These are phyloP conservation scores for Pichia sp. DNA, from an alignment of 1,139 yeast species.

Conservation along the genomic window DNA sequence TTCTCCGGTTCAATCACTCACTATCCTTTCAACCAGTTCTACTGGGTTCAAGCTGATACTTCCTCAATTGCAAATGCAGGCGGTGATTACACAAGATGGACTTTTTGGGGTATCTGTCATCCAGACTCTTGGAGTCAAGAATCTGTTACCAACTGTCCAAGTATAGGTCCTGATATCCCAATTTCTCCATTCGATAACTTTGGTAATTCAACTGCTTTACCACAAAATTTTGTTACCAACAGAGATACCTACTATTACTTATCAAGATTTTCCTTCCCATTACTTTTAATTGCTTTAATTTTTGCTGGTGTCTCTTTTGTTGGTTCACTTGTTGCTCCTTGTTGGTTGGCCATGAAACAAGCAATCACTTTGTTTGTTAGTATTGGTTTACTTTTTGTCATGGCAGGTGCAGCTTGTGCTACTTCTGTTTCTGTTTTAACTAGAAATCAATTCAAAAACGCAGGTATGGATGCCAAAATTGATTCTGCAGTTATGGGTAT, in stretches of 20 bases:
- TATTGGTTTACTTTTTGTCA: constrained; percentile 44
- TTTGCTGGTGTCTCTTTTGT: constrained; percentile 43
- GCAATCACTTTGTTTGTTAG: constrained; percentile 45
- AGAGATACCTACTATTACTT: constrained; percentile 58
- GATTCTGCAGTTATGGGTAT: constrained; percentile 56
- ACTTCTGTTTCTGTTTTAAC: constrained; percentile 66
- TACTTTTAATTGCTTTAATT: constrained; percentile 51
- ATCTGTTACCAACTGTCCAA: constrained; percentile 24
- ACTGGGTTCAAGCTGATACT: constrained; percentile 69
- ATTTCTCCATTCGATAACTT: constrained; percentile 69
- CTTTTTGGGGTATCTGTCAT: constrained; percentile 75
- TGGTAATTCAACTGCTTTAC: constrained; percentile 41
- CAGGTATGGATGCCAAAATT: constrained; percentile 35
- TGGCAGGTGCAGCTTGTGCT: constrained; percentile 54
- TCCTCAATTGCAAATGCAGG: constrained; percentile 47
- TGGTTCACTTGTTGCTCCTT: constrained; percentile 24
- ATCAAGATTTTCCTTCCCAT: constrained; percentile 63
- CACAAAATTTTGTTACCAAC: constrained; percentile 44
- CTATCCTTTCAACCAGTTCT: constrained; percentile 57
- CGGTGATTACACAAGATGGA: constrained; percentile 52
- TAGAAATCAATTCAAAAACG: constrained; percentile 48
- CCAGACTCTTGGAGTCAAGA: constrained; percentile 18
- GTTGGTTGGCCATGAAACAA: constrained; percentile 40
- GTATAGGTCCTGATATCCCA: constrained; percentile 51
- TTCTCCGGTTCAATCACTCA: constrained; percentile 57